Base-by-base conservation (phyloP, 495 filamentous ascomycete species). In the Terfezia boudieri region DNA sequence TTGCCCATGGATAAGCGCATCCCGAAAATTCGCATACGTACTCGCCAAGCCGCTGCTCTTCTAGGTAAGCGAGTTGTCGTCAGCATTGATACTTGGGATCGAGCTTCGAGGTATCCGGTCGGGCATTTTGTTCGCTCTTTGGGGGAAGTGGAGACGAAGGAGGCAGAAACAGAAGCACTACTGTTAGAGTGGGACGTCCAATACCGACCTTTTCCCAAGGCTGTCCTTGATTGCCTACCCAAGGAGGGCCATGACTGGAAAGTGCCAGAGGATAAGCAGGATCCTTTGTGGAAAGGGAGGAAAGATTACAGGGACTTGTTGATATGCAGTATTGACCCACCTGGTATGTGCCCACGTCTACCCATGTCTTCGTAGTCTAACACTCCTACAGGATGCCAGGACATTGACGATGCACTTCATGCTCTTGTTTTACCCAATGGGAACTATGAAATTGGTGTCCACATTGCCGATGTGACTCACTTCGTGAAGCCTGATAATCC, bases 401-500 rank as follows among this genome's bases (percentile, higher is more conserved):
- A 98, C 71, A 98, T 98, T 56, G 90, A 98, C 60, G 90, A 98
- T 70, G 90, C 90, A 10, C 78, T 98, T 14, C 90, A 98, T 64
- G 87, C 90, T 12, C 73, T 79, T 37, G 72, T 71, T 37, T 70
- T 98, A 41, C 83, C 86, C 2, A 96, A 95, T 61, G 90, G 92
- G 23, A 96, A 98, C 66, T 85, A 80, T 58, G 86, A 96, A 70
- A 85, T 96, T 12, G 90, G 90, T 54, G 90, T 98, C n/a, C 90
- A 98, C 65, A 98, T 98, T 65, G 90, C 90, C 48, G 90, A 98
- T 63, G 90, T 98, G 17, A 94, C 92, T 14, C 86, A 98, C 65
- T 98, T 98, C 60, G 90, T 98, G 65, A 92, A 88, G 68, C 89
- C 92, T 32, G 86, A 86, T 65, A 96, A 90, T 65, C 79, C 90